phyloP scores from a whole-genome alignment of 768 basidiomycete genomes.

The Russula sp. region DNA sequence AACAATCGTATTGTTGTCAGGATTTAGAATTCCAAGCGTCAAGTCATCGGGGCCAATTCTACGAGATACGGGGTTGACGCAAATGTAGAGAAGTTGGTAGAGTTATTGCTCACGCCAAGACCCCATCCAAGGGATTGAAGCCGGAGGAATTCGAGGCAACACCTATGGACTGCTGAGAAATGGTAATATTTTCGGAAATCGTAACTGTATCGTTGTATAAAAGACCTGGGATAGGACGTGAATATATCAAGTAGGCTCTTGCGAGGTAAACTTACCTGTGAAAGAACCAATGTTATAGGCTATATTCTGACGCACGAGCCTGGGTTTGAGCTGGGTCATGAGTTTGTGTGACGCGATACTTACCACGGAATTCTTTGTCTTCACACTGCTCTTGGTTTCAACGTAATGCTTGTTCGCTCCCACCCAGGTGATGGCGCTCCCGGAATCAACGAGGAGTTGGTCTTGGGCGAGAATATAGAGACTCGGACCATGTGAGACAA shows the following conservation, averaged over 20 bases:
- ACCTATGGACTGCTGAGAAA: constrained; percentile 60
- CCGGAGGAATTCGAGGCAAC: constrained; percentile 48
- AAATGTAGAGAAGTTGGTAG: neutral
- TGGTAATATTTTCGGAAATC: constrained; percentile 48
- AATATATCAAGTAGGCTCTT: neutral
- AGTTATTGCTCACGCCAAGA: constrained; percentile 52
- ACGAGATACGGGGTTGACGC: neutral
- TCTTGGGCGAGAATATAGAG: constrained; percentile 38
- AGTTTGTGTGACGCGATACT: constrained; percentile 27
- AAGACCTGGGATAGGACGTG: constrained; percentile 21
- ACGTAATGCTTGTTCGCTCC: constrained; percentile 50
- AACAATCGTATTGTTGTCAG: constrained; percentile 39
- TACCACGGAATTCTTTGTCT: constrained; percentile 50
- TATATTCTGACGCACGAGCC: constrained; percentile 42
- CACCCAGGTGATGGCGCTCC: constrained; percentile 74
- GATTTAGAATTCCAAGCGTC: constrained; percentile 44
- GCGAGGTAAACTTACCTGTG: constrained; percentile 41
- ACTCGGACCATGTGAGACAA: neutral
- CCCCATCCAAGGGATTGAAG: constrained; percentile 51
- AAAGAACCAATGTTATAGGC: constrained; percentile 60
- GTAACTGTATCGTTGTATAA: constrained; percentile 51
- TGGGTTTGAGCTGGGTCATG: neutral
- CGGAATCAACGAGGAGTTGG: constrained; percentile 57
- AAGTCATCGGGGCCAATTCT: constrained; percentile 62
- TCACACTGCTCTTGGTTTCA: constrained; percentile 48